Base-by-base conservation (phyloP, 1,284 basidiomycete species). In the Leucoagaricus sp. region DNA sequence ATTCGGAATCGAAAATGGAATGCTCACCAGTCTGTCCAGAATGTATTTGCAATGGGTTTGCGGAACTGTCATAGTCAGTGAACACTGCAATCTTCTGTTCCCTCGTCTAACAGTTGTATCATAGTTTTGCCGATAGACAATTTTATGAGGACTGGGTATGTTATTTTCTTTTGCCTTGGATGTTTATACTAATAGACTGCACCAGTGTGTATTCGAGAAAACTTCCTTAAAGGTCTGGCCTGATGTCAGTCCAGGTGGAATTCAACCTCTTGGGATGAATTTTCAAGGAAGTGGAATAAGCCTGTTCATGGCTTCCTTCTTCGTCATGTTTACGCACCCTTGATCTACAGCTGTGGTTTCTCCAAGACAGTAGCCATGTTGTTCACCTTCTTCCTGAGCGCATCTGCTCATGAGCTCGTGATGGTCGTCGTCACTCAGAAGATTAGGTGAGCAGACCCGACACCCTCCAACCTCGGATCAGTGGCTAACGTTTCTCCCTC, bases 361-460 rank as follows among this genome's bases (percentile, higher is more conserved):
- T 91, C 89, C 31, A 85, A 83, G 61, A 81, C 81, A 9, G 80
- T 82, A 42, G 96, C 96, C 15, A 94, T 96, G 81, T 86, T 96
- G 65, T 61, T 95, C 49, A 99, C 96, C 0, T 99, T 99, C 76
- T 71, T 97, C 10, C 75, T 97, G 41, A 94, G 91, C 55, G 95
- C 95, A 1, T 81, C 85, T 52, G 88, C 89, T 33, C 96, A 98
- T 67, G 96, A 98, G 72, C 80, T 99, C 47, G 95, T 99, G 58
- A 99, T 99, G 96, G 88, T 89, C 1, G 84, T 96, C 53, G 94
- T 96, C n/a, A 93, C 91, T 31, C 86, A 92, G 70, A 98, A 98
- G 78, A 82, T 97, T 55, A 70, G 69, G 83, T 75, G 44, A 10
- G 72, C 46, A 26, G 7, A 42, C n/a, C 12, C 38, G 55, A 33